A percentile compares a stretch with the other conserved stretches of the same genome.
phyloP scores from a whole-genome alignment of 192 early-diverging fungal species.

The Entophlyctis helioformis region DNA sequence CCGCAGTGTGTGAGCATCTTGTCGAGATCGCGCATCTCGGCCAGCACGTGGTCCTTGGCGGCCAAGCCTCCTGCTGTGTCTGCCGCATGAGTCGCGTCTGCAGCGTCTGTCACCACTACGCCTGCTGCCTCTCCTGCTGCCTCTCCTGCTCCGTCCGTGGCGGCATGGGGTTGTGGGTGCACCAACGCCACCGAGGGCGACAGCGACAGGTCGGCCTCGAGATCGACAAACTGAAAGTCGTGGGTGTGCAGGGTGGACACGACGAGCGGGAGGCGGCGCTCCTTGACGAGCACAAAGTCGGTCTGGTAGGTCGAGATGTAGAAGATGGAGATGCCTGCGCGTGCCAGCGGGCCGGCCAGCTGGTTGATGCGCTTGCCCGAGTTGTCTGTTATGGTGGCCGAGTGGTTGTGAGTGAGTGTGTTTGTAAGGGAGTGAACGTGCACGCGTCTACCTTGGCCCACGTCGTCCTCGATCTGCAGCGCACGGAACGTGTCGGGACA shows the following conservation, averaged over 20 bases:
- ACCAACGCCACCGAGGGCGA: background rate
- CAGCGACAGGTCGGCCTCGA: too few relatives aligned
- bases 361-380: constrained; percentile 52
- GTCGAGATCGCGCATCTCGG: too few relatives aligned
- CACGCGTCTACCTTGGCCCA: constrained; percentile 7
- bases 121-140: background rate
- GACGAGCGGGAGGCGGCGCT: constrained; percentile 41
- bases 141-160: background rate
- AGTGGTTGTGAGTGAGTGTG: background rate
- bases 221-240: constrained; percentile 23
- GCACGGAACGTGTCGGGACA: constrained; percentile 48
- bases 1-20: too few relatives aligned
- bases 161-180: background rate
- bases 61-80: too few relatives aligned
- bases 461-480: constrained; percentile 51
- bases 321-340: constrained; percentile 57
- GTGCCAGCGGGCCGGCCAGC: constrained; percentile 37
- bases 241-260: constrained; percentile 28
- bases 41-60: too few relatives aligned
- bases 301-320: constrained; percentile 67
- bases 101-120: constrained; percentile 4
- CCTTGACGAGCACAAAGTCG: constrained; percentile 44
- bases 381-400: constrained; percentile 19
- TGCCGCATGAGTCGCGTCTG: constrained; percentile 21
- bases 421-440: background rate